Conservation (phyloP, 2,329 filamentous ascomycete genomes). For the Arachnopeziza araneosa region DNA sequence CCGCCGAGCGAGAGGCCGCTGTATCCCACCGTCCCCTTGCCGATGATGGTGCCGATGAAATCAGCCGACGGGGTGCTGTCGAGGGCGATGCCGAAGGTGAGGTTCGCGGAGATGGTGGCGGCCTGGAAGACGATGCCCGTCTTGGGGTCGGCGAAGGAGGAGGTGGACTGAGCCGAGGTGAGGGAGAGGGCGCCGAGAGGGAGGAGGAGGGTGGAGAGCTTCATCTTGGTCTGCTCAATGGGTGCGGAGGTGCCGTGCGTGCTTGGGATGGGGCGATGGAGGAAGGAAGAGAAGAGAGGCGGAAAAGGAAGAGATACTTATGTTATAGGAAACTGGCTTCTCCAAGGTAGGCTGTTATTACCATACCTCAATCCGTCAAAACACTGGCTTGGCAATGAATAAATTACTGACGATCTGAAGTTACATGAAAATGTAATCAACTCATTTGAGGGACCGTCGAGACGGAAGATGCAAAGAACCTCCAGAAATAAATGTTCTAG, state of each 20-base stretch:
- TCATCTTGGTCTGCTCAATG: conserved; percentile 1
- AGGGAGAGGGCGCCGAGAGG: conserved; percentile 5
- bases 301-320: background rate
- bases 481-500: background rate
- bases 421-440: too few relatives aligned
- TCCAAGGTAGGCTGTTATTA: too few relatives aligned
- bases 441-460: too few relatives aligned
- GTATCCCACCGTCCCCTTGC: conserved; percentile 39
- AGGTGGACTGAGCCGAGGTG: conserved; percentile 12
- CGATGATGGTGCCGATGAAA: conserved; percentile 49
- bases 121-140: conserved; percentile 41
- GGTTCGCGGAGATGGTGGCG: conserved; percentile 35
- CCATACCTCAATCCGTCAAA: too few relatives aligned
- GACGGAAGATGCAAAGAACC: background rate
- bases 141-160: conserved; percentile 36
- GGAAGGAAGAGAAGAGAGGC: background rate
- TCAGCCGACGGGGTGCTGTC: conserved; percentile 39
- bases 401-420: too few relatives aligned
- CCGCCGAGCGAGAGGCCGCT: conserved; percentile 43
- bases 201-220: conserved; percentile 1
- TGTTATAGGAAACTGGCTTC: too few relatives aligned
- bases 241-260: background rate
- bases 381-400: too few relatives aligned
- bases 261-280: background rate
- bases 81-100: conserved; percentile 41